phyloP scores from a whole-genome alignment of 129 eudicot species.

The Silybum marianum region DNA sequence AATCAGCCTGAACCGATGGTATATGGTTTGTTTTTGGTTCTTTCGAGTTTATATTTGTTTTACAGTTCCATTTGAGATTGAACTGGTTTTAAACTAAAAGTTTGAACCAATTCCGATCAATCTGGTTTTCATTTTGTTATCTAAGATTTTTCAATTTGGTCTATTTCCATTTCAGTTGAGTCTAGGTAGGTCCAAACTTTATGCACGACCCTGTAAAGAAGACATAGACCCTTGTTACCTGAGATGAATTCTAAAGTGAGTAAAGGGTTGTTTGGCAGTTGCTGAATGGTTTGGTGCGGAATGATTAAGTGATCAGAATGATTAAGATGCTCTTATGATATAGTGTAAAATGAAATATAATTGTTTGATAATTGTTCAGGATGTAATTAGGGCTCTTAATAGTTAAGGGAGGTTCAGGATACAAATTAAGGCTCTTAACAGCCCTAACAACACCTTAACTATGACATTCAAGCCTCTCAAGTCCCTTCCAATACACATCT shows the following conservation, averaged over 20 bases:
- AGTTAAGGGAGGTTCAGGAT: too few relatives aligned
- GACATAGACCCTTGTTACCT: background rate
- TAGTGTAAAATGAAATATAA: too few relatives aligned
- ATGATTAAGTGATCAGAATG: too few relatives aligned
- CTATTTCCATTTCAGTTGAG: background rate
- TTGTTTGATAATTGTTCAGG: too few relatives aligned
- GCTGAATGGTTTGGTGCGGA: too few relatives aligned
- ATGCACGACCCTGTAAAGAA: background rate
- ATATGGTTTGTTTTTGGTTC: background rate
- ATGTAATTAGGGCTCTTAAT: too few relatives aligned
- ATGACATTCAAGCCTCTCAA: background rate
- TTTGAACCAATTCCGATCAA: background rate
- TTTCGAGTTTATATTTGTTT: too few relatives aligned
- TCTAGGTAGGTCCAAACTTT: background rate
- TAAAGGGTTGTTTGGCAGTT: too few relatives aligned
- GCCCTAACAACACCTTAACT: too few relatives aligned
- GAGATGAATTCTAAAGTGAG: background rate
- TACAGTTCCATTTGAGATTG: background rate
- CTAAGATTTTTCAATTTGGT: background rate
- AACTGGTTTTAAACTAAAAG: too few relatives aligned
- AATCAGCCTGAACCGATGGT: background rate
- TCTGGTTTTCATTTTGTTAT: background rate
- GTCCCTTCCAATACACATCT: background rate
- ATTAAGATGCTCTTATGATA: too few relatives aligned
- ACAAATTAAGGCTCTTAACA: too few relatives aligned